Conservation (phyloP, 2,329 filamentous ascomycete species). For the Huntiella decipiens region DNA sequence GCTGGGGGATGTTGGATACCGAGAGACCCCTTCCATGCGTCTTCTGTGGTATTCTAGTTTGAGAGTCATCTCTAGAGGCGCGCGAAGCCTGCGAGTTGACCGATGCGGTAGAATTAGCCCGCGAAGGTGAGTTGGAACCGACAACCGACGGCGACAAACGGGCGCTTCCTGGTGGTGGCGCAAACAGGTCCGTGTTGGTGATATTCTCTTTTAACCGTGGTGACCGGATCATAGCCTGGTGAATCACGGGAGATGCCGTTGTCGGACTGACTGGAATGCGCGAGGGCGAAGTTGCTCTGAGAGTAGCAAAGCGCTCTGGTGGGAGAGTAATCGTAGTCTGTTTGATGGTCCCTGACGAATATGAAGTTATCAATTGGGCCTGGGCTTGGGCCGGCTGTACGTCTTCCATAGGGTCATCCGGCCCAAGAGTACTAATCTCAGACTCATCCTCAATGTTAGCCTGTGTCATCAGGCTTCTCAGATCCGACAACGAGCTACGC, state of each 20-base stretch:
- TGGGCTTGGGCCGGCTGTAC: conserved; percentile 2
- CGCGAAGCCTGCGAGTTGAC: conserved; percentile 1
- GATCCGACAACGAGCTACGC: conserved; percentile 77
- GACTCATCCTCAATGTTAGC: conserved; percentile 27
- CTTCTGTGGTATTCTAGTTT: conserved; percentile 6
- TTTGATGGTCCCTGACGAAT: conserved; percentile 9
- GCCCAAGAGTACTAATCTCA: conserved; percentile 8
- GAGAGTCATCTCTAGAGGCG: neutral
- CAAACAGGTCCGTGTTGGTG: conserved; percentile 14
- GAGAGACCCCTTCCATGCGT: conserved; percentile 32
- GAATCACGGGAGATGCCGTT: conserved; percentile 13
- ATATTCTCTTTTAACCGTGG: conserved; percentile 32
- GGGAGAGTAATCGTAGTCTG: conserved; percentile 10
- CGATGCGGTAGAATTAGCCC: conserved; percentile 11
- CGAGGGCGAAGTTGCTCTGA: conserved; percentile 23
- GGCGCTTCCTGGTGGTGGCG: conserved; percentile 7
- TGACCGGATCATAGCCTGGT: conserved; percentile 17
- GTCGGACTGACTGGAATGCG: conserved; percentile 34
- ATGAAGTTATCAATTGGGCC: conserved; percentile 8
- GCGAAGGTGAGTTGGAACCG: conserved; percentile 12
- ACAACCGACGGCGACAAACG: neutral
- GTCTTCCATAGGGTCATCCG: neutral
- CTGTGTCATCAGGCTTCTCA: conserved; percentile 49
- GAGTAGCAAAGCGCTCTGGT: conserved; percentile 9
- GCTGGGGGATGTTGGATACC: conserved; percentile 33